Percentiles rank a stretch among this genome's conserved stretches.
Evolutionary conservation across 192 early-diverging fungal species (phyloP).

Genomic region (Umbelopsis ramanniana): DNA sequence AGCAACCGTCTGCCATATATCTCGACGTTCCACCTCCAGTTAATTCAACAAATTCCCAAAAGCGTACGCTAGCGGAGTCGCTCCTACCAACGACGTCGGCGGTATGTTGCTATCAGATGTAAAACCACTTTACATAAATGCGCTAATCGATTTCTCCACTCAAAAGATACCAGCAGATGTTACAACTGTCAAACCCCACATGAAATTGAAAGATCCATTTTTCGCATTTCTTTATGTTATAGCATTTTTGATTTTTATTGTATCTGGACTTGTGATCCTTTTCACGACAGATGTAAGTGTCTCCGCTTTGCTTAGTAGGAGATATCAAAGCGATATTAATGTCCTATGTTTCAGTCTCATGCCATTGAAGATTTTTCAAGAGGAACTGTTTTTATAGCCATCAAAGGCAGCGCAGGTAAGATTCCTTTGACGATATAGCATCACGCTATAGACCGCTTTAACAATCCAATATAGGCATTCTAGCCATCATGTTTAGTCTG

Average conservation of each 20-base stretch:
- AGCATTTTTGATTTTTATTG: constrained; percentile 36
- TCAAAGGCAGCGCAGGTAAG: constrained; percentile 54
- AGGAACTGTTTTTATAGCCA: constrained; percentile 44
- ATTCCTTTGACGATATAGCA: too few relatives aligned
- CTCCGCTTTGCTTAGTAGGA: background rate
- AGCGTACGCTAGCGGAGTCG: constrained; percentile 49
- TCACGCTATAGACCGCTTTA: background rate
- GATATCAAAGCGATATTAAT: background rate
- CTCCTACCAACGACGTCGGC: constrained; percentile 47
- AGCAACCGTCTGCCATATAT: constrained; percentile 61
- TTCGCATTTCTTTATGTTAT: constrained; percentile 50
- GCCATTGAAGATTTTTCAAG: constrained; percentile 34
- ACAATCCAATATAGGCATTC: constrained; percentile 26
- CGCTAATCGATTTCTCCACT: background rate
- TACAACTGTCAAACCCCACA: constrained; percentile 46
- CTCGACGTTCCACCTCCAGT: constrained; percentile 49
- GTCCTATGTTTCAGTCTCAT: constrained; percentile 12
- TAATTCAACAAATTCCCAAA: constrained; percentile 29
- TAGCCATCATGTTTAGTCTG: constrained; percentile 40
- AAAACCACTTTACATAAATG: background rate
- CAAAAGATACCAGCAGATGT: constrained; percentile 43
- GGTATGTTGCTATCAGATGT: constrained; percentile 27
- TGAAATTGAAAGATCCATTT: constrained; percentile 54
- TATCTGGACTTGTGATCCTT: constrained; percentile 50
- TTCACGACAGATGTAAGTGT: constrained; percentile 57